Base-by-base conservation (phyloP, 345 rosid species). In the Noccaea bulbosa region DNA sequence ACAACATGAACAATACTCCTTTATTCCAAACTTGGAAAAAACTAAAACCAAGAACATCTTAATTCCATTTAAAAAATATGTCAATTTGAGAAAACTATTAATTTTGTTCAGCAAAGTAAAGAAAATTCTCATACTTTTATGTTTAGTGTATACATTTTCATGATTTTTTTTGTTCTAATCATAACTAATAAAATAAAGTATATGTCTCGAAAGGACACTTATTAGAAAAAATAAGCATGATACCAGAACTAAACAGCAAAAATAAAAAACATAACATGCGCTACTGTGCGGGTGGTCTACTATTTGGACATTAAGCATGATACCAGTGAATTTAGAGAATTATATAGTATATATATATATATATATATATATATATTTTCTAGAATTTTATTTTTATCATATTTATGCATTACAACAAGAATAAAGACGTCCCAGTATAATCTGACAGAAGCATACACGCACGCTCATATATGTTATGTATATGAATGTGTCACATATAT, bases 381-480 rank as follows among this genome's bases (percentile, higher is more conserved):
- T 52, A 52, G 11, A 2, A n/a, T 16, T 2, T 15, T 47, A 2
- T 14, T 14, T 11, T 14, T n/a, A 54, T 54, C 41, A 34, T 54
- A 14, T 10, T 10, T 55, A 8, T 54, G 11, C 11, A 33, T 30
- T 8, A 32, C 39, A 22, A 54, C 24, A 14, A 2, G 16, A 34
- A 58, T 39, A 58, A 11, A 11, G 63, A 43, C 34, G 47, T 58
- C 46, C 48, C 47, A 60, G 49, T 41, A 60, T 41, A 24, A 40
- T 59, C 64, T 43, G 65, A 43, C 38, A 24, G 38, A 41, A 24
- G 22, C 38, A 27, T 51, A 52, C 51, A 67, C 71, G 61, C 8
- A 43, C 22, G 40, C 27, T 15, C 62, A 32, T 41, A 50, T 53
- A 16, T 41, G 27, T 40, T 40, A 44, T 55, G 30, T 5, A 41